Conservation (phyloP, 495 filamentous ascomycete genomes). For the Bryoglossum gracile region DNA sequence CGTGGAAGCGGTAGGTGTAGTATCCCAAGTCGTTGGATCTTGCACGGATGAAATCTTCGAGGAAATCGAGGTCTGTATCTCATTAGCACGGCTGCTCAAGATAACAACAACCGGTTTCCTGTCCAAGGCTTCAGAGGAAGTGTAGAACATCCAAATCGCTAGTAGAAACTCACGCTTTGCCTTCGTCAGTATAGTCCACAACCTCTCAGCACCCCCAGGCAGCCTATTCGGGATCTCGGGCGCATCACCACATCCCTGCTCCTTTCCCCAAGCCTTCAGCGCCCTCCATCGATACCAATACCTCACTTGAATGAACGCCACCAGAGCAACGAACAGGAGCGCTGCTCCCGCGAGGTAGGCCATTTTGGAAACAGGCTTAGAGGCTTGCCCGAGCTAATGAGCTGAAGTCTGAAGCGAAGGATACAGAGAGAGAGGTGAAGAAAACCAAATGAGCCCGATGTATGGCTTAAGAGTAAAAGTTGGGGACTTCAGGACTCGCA, state of each 20-base stretch:
- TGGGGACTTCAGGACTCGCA: too few species aligned
- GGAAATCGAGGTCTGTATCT: constrained; percentile 9
- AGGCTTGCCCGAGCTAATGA: too few species aligned
- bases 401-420: too few species aligned
- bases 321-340: constrained; percentile 1
- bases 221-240: constrained; percentile 8
- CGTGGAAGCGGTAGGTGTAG: constrained; percentile 5
- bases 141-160: background rate
- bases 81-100: background rate
- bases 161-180: constrained; percentile 7
- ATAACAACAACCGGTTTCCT: background rate
- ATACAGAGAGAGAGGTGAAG: too few species aligned
- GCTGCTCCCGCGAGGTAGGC: too few species aligned
- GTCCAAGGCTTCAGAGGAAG: background rate
- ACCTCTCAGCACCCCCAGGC: constrained; percentile 15
- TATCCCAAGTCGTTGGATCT: constrained; percentile 4
- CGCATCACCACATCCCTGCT: constrained; percentile 10
- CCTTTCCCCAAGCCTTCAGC: constrained; percentile 7
- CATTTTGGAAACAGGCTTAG: too few species aligned
- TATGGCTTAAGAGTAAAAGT: too few species aligned
- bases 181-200: constrained; percentile 1
- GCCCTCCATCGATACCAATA: constrained; percentile 9
- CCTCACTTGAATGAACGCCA: constrained; percentile 6
- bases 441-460: too few species aligned
- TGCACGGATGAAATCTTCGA: constrained; percentile 15